These are phyloP conservation scores for Fusarium piperis DNA, from an alignment of 2,329 filamentous ascomycete genomes.

Conservation along the genomic window DNA sequence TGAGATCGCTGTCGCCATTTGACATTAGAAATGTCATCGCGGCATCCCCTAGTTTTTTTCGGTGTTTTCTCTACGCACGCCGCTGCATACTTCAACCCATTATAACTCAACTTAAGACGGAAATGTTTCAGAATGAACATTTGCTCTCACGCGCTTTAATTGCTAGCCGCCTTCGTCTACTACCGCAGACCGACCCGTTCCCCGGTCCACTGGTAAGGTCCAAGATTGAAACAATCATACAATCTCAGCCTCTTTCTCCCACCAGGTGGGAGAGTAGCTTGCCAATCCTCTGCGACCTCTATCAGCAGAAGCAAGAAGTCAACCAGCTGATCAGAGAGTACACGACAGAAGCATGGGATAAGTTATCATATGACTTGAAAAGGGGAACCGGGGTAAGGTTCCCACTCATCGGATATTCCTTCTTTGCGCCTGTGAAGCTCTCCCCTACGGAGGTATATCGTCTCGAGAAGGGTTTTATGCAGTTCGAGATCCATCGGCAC, in stretches of 20 bases:
- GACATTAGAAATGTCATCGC: neutral
- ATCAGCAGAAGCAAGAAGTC: slow-evolving; percentile 1
- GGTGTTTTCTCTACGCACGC: slow-evolving; percentile 1
- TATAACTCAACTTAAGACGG: neutral
- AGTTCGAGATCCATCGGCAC: slow-evolving; percentile 4
- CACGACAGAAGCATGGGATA: slow-evolving; percentile 3
- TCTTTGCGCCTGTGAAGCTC: neutral
- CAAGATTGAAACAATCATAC: slow-evolving; percentile 1
- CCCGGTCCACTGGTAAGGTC: neutral
- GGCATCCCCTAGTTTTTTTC: slow-evolving; percentile 2
- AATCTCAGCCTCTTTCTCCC: neutral
- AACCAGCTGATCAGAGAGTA: slow-evolving; percentile 1
- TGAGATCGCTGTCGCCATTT: neutral
- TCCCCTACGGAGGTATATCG: neutral
- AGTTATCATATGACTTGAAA: neutral
- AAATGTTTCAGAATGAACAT: neutral
- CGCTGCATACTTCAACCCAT: slow-evolving; percentile 1
- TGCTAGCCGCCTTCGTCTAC: neutral
- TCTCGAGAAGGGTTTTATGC: neutral
- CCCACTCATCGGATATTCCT: neutral
- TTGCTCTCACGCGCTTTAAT: slow-evolving; percentile 3
- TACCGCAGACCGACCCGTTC: neutral
- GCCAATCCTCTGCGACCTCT: slow-evolving; percentile 9
- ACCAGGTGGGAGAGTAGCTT: slow-evolving; percentile 1
- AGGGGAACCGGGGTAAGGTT: neutral